Evolutionary conservation across 2,329 filamentous ascomycete species (phyloP), one percentile per base, ranked within the genome.

Genomic region (Fusarium goolgardi): DNA sequence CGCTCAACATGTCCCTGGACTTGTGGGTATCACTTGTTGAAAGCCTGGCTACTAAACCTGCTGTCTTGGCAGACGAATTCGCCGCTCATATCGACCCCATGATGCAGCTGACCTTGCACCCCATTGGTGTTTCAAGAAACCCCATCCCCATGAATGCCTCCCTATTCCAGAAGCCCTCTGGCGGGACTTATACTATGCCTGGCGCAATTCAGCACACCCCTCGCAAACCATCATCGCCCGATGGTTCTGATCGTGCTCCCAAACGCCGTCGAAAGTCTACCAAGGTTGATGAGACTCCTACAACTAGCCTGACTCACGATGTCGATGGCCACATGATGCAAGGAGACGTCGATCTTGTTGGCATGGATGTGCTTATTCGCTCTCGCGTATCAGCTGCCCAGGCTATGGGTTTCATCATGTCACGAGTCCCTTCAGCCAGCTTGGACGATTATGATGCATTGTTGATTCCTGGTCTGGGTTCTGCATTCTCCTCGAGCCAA

Each of bases 301-400:
- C 86, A 2, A 80, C 86, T 6, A 86, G 82, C n/a, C 82, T 91
- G n/a, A 88, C 91, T 2, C 96, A 99, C 78, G 97, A 99, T 77
- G 93, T 99, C 20, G 96, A 99, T 77, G 96, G 94, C 12, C 94
- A 97, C 71, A 97, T 99, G 91, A 94, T 99, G 83, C 92, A 95
- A 76, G 96, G 96, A 52, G 96, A 99, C 74, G 90, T 98, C 46
- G 96, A 99, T 75, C 84, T 99, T 41, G 94, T 99, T 27, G 94
- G 96, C 32, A 87, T 91, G 73, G 96, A 99, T 63, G 90, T 90
- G 9, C 88, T 99, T 78, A 88, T 98, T 50, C 89, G 95, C 64
- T 97, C 94, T 10, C 92, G 95, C 70, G 90, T 96, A n/a, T 91
- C 89, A 61, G 93, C 94, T 15, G 92, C 95, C 21, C 89, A 87